Percentiles rank a stretch among this genome's conserved stretches.
These are phyloP conservation scores for Phytopythium ostracodes DNA, from an alignment of 352 stramenopile genomes.

Conservation along the genomic window DNA sequence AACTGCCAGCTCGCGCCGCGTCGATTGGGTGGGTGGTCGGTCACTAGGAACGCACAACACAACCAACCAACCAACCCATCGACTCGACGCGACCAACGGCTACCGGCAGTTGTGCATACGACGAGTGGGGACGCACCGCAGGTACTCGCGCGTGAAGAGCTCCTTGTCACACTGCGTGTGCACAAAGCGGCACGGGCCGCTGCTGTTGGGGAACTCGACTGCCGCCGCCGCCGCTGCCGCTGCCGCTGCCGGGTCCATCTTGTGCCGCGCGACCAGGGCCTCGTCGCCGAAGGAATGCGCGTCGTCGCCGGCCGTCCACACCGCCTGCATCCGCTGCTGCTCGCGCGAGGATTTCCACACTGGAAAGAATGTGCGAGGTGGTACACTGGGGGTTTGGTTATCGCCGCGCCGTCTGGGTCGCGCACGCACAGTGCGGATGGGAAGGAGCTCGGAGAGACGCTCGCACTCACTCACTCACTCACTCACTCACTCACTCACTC, in stretches of 20 bases:
- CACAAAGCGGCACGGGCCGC: constrained; percentile 35
- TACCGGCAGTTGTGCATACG: no score
- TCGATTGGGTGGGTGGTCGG: not conserved
- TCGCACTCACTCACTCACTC: no score
- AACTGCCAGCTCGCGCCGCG: not conserved
- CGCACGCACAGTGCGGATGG: no score
- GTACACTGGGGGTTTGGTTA: no score
- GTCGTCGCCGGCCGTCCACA: not conserved
- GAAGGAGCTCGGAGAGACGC: no score
- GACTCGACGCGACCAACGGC: no score
- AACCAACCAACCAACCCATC: no score
- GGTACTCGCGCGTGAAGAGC: constrained; percentile 71
- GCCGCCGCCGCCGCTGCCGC: no score
- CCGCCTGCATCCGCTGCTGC: not conserved
- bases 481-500: no score
- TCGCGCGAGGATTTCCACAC: not conserved
- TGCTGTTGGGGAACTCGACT: not conserved
- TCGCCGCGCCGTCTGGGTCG: no score
- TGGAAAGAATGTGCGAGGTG: no score
- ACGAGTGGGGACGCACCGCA: constrained; percentile 29
- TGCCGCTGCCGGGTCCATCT: not conserved
- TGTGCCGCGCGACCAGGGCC: not conserved
- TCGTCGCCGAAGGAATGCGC: not conserved
- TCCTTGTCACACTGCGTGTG: constrained; percentile 74
- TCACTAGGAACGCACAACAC: not conserved